Base-by-base conservation (phyloP, 2,329 filamentous ascomycete genomes). In the Pseudogymnoascus sp. region DNA sequence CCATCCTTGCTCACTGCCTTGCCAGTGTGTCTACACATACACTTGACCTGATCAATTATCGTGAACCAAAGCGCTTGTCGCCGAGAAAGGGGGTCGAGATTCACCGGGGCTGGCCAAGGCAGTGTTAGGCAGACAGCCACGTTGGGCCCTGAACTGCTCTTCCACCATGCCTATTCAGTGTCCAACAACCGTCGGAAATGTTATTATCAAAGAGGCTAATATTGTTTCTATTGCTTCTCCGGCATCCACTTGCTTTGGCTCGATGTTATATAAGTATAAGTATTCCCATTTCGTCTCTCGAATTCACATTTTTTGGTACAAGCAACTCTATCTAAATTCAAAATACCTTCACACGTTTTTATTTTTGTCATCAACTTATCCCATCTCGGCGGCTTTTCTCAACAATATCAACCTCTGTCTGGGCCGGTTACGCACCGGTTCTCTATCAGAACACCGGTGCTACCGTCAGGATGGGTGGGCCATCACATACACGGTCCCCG, bases 71-170 rank as follows among this genome's bases (percentile, higher is more conserved):
- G 47, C 43, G 47, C 28, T 33, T 54, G 47, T 54, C 28, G 28
- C 28, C 47, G n/a, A 20, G 47, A 33, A 54, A 54, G n/a, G n/a
- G 14, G 47, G 30, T 20, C 47, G 47, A 54, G 9, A 54, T 54
- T 33, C 47, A 33, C 28, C 9, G 25, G n/a, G 28, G 47, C 47
- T 18, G 16, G 47, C 47, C 47, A 54, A 54, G 47, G 47, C 47
- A 54, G 47, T 33, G 47, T 54, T 54, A 54, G 47, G 47, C 47
- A 54, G 47, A 54, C 47, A 54, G 47, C 47, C 47, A 33, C 47
- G 28, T 54, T 54, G 25, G 47, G 47, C 28, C 28, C 28, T 14
- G 47, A 18, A 4, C 25, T 33, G 16, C 9, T 33, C 47, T 54
- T 54, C 16, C 6, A 54, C 47, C 47, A 54, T 54, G 47, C 47